Base-by-base conservation (phyloP, 176 grass and related monocot species). In the Eragrostis nindensis region DNA sequence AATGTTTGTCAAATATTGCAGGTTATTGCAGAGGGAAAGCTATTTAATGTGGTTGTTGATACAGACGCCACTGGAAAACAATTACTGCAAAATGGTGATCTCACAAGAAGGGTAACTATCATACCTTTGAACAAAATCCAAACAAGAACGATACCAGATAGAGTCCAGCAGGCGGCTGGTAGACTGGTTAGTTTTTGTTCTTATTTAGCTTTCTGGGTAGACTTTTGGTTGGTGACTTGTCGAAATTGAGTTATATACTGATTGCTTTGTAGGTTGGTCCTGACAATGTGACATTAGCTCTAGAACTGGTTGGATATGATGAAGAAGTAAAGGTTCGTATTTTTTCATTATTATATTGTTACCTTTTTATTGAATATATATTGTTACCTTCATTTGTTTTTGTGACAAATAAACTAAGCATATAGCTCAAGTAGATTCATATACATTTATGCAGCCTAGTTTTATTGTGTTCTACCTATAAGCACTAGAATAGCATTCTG, bases 81-180 rank as follows among this genome's bases (percentile, higher is more conserved):
- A 46, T 73, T 99, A 26, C 46, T 99, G 38, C 79, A 95, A 86
- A 86, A 86, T 49, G 96, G 92, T 17, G 76, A 91, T 21, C 83
- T 99, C 54, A 81, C 39, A 63, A 99, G 79, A 79, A 93, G 96
- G 72, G 86, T 91, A 82, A 99, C 96, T 62, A 93, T 99, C 83
- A 89, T 99, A 82, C 96, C 92, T 18, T 75, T 99, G 79, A 95
- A 99, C 83, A 95, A 99, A 89, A 95, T 99, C 66, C 86, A 95
- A 73, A 73, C 86, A 45, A 43, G 77, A 40, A 73, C 44, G 3
- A 71, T 99, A 86, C 90, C 96, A 87, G 52, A 83, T 57, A 91
- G 90, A 84, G 84, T 90, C 78, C 96, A 90, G 80, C 86, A 98
- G 59, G 78, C 86, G 36, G 96, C 96, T 87, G 55, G 71, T 66